These are phyloP conservation scores for Solanum chacoense DNA, from an alignment of 305 asterid genomes.

Conservation along the genomic window DNA sequence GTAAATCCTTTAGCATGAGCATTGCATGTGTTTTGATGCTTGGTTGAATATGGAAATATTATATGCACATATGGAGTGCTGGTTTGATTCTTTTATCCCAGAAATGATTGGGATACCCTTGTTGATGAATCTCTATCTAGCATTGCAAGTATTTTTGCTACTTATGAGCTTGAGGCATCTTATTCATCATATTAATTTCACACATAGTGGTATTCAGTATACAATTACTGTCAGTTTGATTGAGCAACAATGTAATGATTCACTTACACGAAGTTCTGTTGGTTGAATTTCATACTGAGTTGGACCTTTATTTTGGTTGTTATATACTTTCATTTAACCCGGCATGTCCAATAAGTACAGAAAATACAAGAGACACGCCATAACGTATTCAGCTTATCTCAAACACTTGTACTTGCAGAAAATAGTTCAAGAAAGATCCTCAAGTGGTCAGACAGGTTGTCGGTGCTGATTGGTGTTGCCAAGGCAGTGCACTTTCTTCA, in stretches of 20 bases:
- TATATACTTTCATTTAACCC: not conserved
- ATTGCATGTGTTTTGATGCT: not conserved
- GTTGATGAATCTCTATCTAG: not conserved
- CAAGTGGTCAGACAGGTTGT: constrained; percentile 84
- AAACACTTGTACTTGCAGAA: constrained; percentile 30
- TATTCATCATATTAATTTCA: not conserved
- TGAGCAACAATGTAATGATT: not conserved
- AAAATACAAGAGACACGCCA: not conserved
- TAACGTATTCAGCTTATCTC: constrained; percentile 2
- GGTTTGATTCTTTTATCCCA: not conserved
- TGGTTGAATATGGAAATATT: not conserved
- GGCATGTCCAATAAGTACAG: not conserved
- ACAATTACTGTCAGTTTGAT: not conserved
- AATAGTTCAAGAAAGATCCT: constrained; percentile 47
- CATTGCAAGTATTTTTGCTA: not conserved
- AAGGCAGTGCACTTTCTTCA: constrained; percentile 91
- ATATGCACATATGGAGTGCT: not conserved
- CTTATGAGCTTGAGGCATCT: not conserved
- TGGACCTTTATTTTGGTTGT: not conserved
- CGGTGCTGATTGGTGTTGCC: constrained; percentile 68
- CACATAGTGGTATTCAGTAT: not conserved
- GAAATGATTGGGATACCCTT: not conserved
- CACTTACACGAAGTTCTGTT: not conserved
- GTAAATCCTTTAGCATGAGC: not conserved
- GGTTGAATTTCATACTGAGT: not conserved